These are phyloP conservation scores for Nitzschia sp. DNA, from an alignment of 108 stramenopile species.

Conservation along the genomic window DNA sequence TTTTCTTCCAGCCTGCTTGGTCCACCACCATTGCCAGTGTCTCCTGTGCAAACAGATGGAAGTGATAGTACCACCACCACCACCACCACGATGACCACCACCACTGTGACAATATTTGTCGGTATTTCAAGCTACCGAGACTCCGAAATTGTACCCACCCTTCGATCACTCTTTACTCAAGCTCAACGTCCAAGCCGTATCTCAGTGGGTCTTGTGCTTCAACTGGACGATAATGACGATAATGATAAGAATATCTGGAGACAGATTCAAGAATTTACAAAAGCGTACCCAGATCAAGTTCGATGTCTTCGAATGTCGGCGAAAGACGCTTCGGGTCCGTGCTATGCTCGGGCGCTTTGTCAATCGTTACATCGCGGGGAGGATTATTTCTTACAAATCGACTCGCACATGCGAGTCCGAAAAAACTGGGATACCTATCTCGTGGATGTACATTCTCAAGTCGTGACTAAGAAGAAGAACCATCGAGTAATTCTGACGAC, in stretches of 20 bases:
- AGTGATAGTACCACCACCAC: conserved; percentile 19
- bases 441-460: conserved; percentile 36
- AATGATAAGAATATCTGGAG: neutral
- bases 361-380: conserved; percentile 82
- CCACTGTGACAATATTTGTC: conserved; percentile 71
- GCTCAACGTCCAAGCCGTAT: conserved; percentile 66
- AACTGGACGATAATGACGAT: conserved; percentile 38
- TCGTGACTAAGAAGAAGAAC: neutral
- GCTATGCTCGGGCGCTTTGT: conserved; percentile 73
- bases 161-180: conserved; percentile 58
- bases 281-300: conserved; percentile 32
- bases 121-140: conserved; percentile 86
- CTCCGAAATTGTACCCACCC: conserved; percentile 70
- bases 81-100: neutral
- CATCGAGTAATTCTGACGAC: conserved; percentile 61
- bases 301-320: conserved; percentile 47
- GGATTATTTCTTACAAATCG: conserved; percentile 88
- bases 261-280: neutral
- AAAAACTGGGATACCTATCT: conserved; percentile 71
- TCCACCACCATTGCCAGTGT: conserved; percentile 18
- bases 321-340: conserved; percentile 79
- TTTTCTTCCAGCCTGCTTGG: neutral
- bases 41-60: too few species aligned
- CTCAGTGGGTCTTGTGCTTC: conserved; percentile 70
- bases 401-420: conserved; percentile 90